phyloP scores from a whole-genome alignment of 1,284 basidiomycete genomes.

The Ganoderma multipileum region DNA sequence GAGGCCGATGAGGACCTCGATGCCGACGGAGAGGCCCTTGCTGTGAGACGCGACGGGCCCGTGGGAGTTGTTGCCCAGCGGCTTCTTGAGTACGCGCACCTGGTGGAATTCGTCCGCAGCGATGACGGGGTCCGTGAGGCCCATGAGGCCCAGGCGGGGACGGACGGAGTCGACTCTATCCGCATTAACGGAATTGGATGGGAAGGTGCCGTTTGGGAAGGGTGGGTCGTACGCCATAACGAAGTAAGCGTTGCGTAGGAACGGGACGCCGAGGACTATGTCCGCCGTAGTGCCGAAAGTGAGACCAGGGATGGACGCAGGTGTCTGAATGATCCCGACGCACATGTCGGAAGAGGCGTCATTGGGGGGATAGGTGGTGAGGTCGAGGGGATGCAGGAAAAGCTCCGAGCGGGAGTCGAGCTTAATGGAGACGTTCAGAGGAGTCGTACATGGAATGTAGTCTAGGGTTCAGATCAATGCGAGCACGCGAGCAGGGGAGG shows the following conservation, averaged over 20 bases:
- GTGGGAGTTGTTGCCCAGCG: constrained; percentile 42
- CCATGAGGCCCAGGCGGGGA: constrained; percentile 63
- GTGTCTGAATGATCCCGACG: constrained; percentile 68
- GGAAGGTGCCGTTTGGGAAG: constrained; percentile 51
- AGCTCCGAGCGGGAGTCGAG: constrained; percentile 62
- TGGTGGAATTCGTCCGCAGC: constrained; percentile 71
- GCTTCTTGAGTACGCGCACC: constrained; percentile 67
- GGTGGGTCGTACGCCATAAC: constrained; percentile 71
- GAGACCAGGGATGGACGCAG: constrained; percentile 32
- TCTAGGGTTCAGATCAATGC: constrained; percentile 47
- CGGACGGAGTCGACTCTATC: constrained; percentile 35
- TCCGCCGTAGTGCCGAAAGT: constrained; percentile 49
- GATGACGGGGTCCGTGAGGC: constrained; percentile 61
- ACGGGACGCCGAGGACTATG: constrained; percentile 77
- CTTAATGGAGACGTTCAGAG: constrained; percentile 73
- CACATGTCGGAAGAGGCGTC: constrained; percentile 51
- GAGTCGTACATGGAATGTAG: constrained; percentile 72
- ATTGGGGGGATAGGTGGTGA: constrained; percentile 53
- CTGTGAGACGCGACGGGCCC: constrained; percentile 27
- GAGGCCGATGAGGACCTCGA: constrained; percentile 65
- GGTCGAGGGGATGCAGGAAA: constrained; percentile 74
- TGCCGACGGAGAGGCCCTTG: constrained; percentile 57
- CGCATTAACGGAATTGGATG: constrained; percentile 31
- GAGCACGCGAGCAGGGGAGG: constrained; percentile 5
- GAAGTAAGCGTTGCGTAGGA: constrained; percentile 74